These are phyloP conservation scores for Thalassiosira mediterranea DNA, from an alignment of 352 stramenopile genomes.

Conservation along the genomic window DNA sequence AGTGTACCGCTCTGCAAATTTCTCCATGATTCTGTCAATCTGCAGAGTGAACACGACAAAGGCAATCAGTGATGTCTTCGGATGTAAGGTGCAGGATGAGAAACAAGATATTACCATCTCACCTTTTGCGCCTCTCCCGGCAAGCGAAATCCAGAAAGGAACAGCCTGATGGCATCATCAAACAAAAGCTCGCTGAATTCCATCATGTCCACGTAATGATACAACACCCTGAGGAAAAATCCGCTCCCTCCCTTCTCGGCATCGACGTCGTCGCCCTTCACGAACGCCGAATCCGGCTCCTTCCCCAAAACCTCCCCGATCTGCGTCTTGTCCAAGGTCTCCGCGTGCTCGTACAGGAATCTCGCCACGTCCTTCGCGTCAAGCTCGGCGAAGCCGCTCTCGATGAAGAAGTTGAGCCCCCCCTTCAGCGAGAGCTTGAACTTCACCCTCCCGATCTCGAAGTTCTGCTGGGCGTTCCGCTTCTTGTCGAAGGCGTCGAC, in stretches of 20 bases:
- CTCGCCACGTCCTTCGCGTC: constrained; percentile 92
- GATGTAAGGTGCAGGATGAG: not conserved
- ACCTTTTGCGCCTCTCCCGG: constrained; percentile 96
- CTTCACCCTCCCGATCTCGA: constrained; percentile 95
- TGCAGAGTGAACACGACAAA: constrained; percentile 61
- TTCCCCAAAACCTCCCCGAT: constrained; percentile 98
- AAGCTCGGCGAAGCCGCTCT: constrained; percentile 84
- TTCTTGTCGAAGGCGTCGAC: constrained; percentile 97
- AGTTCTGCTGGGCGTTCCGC: constrained; percentile 94
- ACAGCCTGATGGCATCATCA: constrained; percentile 96
- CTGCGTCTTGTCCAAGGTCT: constrained; percentile 96
- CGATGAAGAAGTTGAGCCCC: constrained; percentile 82
- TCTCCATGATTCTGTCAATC: constrained; percentile 99
- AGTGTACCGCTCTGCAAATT: constrained; percentile 96
- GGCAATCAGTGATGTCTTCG: not conserved
- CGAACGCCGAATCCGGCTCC: constrained; percentile 91
- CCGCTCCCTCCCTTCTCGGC: constrained; percentile 76
- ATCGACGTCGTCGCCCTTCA: constrained; percentile 73
- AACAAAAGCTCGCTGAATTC: constrained; percentile 94
- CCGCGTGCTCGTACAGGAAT: constrained; percentile 92
- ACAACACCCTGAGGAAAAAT: constrained; percentile 87
- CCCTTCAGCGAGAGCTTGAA: constrained; percentile 96
- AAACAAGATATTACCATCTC: constrained; percentile 13
- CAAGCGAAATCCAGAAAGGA: constrained; percentile 97
- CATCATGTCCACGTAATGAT: constrained; percentile 97